Percentiles rank a stretch among this genome's conserved stretches.
phyloP scores from a whole-genome alignment of 306 rosid species.

The Sophora flavescens region DNA sequence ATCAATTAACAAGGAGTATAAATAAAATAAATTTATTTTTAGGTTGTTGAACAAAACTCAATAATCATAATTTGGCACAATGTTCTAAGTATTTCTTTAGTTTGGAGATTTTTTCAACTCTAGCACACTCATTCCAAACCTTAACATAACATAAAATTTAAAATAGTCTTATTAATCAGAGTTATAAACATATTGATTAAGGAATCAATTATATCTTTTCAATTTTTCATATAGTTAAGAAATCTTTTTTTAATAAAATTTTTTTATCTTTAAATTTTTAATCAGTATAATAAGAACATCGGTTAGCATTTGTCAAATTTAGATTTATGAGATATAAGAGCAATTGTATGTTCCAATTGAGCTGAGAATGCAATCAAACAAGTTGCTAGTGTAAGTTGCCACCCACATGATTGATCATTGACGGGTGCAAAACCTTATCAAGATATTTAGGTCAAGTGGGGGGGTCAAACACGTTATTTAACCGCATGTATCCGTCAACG shows the following conservation, averaged over 20 bases:
- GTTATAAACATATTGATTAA: too few species aligned
- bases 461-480: neutral
- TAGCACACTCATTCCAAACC: neutral
- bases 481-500: conserved; percentile 35
- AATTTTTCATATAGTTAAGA: too few species aligned
- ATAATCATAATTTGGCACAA: too few species aligned
- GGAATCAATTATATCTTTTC: too few species aligned
- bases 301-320: neutral
- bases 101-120: neutral
- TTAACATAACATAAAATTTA: too few species aligned
- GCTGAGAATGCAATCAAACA: conserved; percentile 4
- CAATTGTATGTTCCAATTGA: neutral
- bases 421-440: conserved; percentile 18
- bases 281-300: too few species aligned
- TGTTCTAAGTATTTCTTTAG: too few species aligned
- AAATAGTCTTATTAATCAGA: too few species aligned
- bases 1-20: too few species aligned
- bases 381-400: neutral
- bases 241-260: too few species aligned
- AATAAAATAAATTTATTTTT: too few species aligned
- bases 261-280: too few species aligned
- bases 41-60: neutral
- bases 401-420: neutral
- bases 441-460: neutral
- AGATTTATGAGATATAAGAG: neutral